Evolutionary conservation across 495 filamentous ascomycete species (phyloP).

Genomic region (Alectoria sarmentosa): DNA sequence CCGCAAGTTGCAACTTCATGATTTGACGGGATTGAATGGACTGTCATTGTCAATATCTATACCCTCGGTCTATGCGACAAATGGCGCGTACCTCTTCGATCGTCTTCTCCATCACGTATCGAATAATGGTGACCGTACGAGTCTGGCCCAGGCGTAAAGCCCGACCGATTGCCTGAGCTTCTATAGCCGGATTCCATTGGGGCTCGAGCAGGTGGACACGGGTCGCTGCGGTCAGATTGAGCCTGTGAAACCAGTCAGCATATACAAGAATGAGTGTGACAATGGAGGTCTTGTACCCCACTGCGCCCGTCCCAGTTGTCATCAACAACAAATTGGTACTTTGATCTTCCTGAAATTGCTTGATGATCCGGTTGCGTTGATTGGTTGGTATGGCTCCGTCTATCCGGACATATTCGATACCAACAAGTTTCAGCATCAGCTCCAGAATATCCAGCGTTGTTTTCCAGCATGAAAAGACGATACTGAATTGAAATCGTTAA

Average conservation of each 20-base stretch:
- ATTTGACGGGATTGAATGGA: background rate
- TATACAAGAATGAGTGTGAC: background rate
- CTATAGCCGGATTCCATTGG: slow-evolving; percentile 29
- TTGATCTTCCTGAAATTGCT: background rate
- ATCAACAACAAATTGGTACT: background rate
- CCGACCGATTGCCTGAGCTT: slow-evolving; percentile 27
- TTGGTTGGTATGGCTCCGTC: background rate
- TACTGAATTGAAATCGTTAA: background rate
- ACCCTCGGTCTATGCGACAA: too few species aligned
- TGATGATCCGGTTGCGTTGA: background rate
- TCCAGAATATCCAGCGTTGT: background rate
- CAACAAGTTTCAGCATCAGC: background rate
- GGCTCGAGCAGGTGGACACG: slow-evolving; percentile 28
- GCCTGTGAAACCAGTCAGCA: background rate
- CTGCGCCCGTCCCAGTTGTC: background rate
- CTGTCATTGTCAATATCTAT: too few species aligned
- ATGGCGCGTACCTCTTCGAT: slow-evolving; percentile 39
- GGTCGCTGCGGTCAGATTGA: slow-evolving; percentile 27
- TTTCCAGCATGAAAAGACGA: background rate
- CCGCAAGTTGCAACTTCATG: background rate
- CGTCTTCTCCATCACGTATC: slow-evolving; percentile 40
- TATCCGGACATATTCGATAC: background rate
- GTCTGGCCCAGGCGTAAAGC: slow-evolving; percentile 25
- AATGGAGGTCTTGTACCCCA: background rate
- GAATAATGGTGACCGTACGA: slow-evolving; percentile 36